Conservation (phyloP, 2,329 filamentous ascomycete genomes). For the Fusarium paranaense region DNA sequence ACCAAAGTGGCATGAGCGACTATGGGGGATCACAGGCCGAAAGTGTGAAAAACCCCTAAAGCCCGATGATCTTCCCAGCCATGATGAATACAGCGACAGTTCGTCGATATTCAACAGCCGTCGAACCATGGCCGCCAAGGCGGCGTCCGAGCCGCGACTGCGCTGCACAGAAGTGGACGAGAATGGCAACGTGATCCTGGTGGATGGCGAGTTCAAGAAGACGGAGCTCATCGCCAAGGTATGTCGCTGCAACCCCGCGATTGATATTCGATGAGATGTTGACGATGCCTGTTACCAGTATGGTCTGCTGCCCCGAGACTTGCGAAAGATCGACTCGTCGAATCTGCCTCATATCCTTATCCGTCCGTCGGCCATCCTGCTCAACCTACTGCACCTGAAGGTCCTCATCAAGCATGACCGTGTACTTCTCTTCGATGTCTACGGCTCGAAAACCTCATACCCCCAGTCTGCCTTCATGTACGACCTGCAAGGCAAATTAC, state of each 20-base stretch:
- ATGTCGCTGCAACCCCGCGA: conserved; percentile 21
- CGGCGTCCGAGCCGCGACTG: conserved; percentile 84
- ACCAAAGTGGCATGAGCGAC: conserved; percentile 60
- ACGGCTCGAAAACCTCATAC: conserved; percentile 93
- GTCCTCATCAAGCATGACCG: conserved; percentile 96
- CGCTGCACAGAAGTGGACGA: conserved; percentile 96
- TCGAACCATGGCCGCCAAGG: conserved; percentile 78
- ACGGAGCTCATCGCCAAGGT: conserved; percentile 96
- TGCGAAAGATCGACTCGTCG: conserved; percentile 97
- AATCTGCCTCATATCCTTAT: conserved; percentile 95
- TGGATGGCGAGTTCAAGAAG: conserved; percentile 97
- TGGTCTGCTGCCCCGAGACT: conserved; percentile 89
- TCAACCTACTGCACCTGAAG: conserved; percentile 95
- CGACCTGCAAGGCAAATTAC: conserved; percentile 91
- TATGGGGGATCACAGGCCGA: conserved; percentile 58
- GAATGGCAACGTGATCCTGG: conserved; percentile 88
- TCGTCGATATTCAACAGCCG: conserved; percentile 73
- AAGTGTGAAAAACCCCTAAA: conserved; percentile 58
- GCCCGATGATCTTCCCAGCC: conserved; percentile 69
- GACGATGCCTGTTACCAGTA: conserved; percentile 66
- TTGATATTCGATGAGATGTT: conserved; percentile 1
- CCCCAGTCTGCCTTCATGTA: conserved; percentile 98
- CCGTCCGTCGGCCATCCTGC: conserved; percentile 89
- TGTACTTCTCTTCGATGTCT: conserved; percentile 95
- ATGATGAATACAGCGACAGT: conserved; percentile 68